Percentiles rank a stretch among this genome's conserved stretches.
phyloP scores from a whole-genome alignment of 148 eudicot species.

The Rhododendron henanense region DNA sequence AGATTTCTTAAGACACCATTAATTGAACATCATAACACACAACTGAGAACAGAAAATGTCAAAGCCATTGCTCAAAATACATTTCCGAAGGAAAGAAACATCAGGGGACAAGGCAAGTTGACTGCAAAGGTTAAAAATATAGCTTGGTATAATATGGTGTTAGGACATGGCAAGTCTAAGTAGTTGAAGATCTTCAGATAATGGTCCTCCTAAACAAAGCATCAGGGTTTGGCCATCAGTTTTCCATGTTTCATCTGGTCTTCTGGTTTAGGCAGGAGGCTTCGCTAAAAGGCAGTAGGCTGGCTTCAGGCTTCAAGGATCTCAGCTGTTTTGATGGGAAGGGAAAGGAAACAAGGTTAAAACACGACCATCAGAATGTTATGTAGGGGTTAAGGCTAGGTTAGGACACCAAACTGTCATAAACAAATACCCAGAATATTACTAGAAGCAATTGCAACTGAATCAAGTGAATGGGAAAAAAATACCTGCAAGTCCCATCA shows the following conservation, averaged over 20 bases:
- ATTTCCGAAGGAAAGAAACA: constrained; percentile 20
- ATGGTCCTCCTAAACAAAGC: constrained; percentile 70
- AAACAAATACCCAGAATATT: constrained; percentile 13
- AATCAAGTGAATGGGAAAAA: constrained; percentile 13
- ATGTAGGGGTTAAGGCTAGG: constrained; percentile 36
- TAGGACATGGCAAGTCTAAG: constrained; percentile 71
- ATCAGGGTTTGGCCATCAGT: constrained; percentile 69
- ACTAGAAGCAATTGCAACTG: neutral
- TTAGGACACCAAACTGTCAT: constrained; percentile 30
- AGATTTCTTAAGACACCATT: neutral
- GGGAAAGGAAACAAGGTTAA: constrained; percentile 68
- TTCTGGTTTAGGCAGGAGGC: constrained; percentile 89
- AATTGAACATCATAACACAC: constrained; percentile 7
- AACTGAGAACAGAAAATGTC: constrained; percentile 21
- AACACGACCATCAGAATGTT: constrained; percentile 64
- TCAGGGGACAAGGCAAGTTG: constrained; percentile 40
- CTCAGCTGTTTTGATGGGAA: constrained; percentile 87
- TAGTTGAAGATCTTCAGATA: constrained; percentile 57
- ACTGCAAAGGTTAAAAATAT: constrained; percentile 46
- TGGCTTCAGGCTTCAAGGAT: constrained; percentile 87
- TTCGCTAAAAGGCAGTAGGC: constrained; percentile 71
- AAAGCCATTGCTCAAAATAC: constrained; percentile 18
- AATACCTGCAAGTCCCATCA: constrained; percentile 55
- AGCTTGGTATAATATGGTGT: constrained; percentile 61
- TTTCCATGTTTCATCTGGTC: constrained; percentile 83